phyloP scores from a whole-genome alignment of 1,139 yeast genomes.

The Saccharomyces hybrid region DNA sequence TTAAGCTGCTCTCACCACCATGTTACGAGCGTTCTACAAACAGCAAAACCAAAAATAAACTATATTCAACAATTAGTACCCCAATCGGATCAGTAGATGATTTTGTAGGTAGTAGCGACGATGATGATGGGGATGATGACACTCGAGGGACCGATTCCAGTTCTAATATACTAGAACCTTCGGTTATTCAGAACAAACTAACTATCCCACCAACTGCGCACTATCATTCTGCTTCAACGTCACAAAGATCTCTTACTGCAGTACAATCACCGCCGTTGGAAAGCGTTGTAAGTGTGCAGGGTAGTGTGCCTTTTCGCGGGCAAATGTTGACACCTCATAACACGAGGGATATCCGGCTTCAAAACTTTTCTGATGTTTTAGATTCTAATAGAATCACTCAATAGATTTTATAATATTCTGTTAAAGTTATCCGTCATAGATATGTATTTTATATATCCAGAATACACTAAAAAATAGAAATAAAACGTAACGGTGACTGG shows the following conservation, averaged over 20 bases:
- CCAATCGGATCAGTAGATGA: constrained; percentile 11
- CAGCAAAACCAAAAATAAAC: constrained; percentile 2
- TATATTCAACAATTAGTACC: constrained; percentile 7
- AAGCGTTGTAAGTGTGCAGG: constrained; percentile 27
- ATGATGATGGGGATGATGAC: not conserved
- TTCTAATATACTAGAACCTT: not conserved
- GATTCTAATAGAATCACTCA: constrained; percentile 31
- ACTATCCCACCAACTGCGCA: constrained; percentile 17
- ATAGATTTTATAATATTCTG: constrained; percentile 7
- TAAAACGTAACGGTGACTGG: not conserved
- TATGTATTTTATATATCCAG: not conserved
- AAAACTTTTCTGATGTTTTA: constrained; percentile 21
- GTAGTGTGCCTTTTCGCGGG: constrained; percentile 25
- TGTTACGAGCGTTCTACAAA: constrained; percentile 30
- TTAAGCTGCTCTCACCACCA: constrained; percentile 79
- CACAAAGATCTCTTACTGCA: constrained; percentile 13
- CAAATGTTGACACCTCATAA: constrained; percentile 28
- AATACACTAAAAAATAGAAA: not conserved
- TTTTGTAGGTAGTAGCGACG: not conserved
- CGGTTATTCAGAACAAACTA: not conserved
- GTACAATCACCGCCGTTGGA: constrained; percentile 26
- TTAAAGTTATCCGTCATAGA: not conserved
- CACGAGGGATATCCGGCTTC: constrained; percentile 22
- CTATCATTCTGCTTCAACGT: constrained; percentile 9
- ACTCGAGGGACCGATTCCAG: not conserved